Base-by-base conservation (phyloP, 2,329 filamentous ascomycete genomes). In the Clarireedia hainanense region DNA sequence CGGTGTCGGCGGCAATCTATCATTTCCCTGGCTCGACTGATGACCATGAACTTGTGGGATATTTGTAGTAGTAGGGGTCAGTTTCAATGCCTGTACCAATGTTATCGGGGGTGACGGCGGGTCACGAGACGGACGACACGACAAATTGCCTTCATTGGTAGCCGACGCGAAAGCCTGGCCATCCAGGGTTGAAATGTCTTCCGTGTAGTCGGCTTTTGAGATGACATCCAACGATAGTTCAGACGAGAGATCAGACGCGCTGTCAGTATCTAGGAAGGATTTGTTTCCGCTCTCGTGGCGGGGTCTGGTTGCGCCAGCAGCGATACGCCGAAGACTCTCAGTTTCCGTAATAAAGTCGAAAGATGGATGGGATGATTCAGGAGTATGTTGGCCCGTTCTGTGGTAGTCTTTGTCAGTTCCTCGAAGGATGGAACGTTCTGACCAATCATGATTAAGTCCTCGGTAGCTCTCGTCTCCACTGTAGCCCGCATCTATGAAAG, bases 401-500 rank as follows among this genome's bases (percentile, higher is more conserved):
- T 58, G 53, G 48, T 60, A 59, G 2, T 71, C 70, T 4, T 73
- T 72, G 20, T 78, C 79, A 1, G 76, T 72, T 0, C 71, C 78
- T 52, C 76, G 73, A 4, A 83, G 71, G 27, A 84, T 68, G 0
- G 82, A 84, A 43, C 73, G 75, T 40, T 81, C 71, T 9, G 76
- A 76, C 81, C 81, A 84, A 57, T 77, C 74, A 6, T 67, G 69
- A 10, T 72, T 72, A 26, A 66, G 63, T 39, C 68, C 70, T 56
- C 71, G 72, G 6, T 65, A 70, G 1, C 70, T 54, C 23, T 36
- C 76, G 59, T 81, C 77, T 43, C 82, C 78, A 0, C 75, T 77
- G 30, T 78, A 67, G 3, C 80, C 87, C 50, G 87, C 81, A 58
- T 92, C 86, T 12, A 95, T 77, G 6, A 94, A 76, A 4, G 90